phyloP scores from a whole-genome alignment of 305 asterid species.

The Solanum hybrid region DNA sequence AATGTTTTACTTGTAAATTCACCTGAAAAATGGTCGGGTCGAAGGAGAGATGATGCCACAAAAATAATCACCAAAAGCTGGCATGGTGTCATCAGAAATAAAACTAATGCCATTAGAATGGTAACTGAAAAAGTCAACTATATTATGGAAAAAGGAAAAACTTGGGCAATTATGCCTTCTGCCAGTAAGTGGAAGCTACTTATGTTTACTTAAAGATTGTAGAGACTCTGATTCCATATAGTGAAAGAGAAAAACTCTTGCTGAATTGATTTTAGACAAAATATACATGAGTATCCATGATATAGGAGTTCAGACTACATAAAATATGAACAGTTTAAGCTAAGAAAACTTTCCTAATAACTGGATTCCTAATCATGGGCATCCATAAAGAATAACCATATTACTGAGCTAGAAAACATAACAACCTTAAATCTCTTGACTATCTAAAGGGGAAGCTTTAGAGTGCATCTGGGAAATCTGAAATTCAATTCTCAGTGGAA shows the following conservation, averaged over 20 bases:
- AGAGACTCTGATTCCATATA: not conserved
- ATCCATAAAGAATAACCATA: not conserved
- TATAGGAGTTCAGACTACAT: not conserved
- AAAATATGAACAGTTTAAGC: not conserved
- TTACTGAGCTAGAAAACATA: not conserved
- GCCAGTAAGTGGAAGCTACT: not conserved
- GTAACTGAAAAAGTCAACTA: not conserved
- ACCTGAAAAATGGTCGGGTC: not conserved
- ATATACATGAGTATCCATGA: not conserved
- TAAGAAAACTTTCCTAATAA: not conserved
- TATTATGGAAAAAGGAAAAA: not conserved
- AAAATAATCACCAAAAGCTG: not conserved
- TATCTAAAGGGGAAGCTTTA: not conserved
- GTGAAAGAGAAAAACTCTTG: not conserved
- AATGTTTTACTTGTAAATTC: not conserved
- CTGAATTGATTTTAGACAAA: not conserved
- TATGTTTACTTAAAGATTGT: not conserved
- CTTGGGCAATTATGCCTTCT: not conserved
- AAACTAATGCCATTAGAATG: not conserved
- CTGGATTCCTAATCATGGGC: not conserved
- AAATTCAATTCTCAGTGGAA: not conserved
- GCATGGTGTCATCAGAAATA: not conserved
- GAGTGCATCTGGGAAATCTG: not conserved
- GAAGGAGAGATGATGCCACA: not conserved
- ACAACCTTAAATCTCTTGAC: not conserved